A percentile compares a stretch with the other conserved stretches of the same genome.
Evolutionary conservation across 371 early-diverging fungal species (phyloP).

Genomic region (Funneliformis caledonium): DNA sequence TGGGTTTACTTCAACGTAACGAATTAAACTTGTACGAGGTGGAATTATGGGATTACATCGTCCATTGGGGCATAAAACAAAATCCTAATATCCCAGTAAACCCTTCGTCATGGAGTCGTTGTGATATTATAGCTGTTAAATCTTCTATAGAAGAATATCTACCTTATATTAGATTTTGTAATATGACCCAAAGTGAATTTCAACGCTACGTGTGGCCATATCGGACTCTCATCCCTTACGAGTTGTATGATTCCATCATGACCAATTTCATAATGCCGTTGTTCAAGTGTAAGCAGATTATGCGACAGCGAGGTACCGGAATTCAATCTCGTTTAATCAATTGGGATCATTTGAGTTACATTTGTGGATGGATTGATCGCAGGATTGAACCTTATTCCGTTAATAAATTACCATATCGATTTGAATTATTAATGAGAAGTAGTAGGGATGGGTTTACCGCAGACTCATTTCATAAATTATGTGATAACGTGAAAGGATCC

Average conservation of each 20-base stretch:
- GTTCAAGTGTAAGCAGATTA: not conserved
- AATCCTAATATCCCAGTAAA: not conserved
- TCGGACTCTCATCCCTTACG: not conserved
- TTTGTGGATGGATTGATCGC: conserved; percentile 1
- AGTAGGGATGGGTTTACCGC: not conserved
- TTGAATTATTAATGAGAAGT: conserved; percentile 14
- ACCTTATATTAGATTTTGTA: not conserved
- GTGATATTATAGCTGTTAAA: not conserved
- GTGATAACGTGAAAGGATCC: not conserved
- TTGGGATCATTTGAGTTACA: not conserved
- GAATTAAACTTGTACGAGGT: conserved; percentile 9
- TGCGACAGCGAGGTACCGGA: not conserved
- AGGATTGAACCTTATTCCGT: not conserved
- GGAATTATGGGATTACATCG: conserved; percentile 21
- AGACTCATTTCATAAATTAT: not conserved
- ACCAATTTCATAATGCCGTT: not conserved
- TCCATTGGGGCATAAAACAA: conserved; percentile 32
- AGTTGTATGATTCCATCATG: not conserved
- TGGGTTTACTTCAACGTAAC: conserved; percentile 10
- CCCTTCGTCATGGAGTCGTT: not conserved
- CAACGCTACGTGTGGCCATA: not conserved
- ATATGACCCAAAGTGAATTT: not conserved
- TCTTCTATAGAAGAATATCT: not conserved
- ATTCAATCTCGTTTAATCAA: not conserved
- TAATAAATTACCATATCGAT: not conserved